phyloP scores from a whole-genome alignment of 2,329 filamentous ascomycete genomes.

The Cercospora sojina region DNA sequence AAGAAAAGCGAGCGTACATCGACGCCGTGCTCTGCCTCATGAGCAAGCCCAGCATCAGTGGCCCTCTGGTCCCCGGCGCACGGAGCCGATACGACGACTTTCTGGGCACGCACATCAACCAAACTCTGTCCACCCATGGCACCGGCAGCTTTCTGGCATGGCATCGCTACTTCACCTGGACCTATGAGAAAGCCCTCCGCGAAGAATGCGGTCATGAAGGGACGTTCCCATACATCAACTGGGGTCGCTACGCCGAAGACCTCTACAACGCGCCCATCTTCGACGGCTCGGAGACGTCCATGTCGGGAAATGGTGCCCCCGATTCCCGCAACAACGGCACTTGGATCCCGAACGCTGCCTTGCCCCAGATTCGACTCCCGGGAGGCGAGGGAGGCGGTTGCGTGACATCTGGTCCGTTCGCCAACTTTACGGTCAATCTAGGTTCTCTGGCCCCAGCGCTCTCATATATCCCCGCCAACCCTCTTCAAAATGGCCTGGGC shows the following conservation, averaged over 20 bases:
- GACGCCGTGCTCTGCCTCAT: constrained; percentile 36
- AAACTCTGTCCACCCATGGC: constrained; percentile 28
- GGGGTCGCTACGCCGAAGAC: constrained; percentile 49
- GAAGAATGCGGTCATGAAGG: constrained; percentile 49
- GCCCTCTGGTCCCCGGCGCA: constrained; percentile 31
- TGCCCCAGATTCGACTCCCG: constrained; percentile 39
- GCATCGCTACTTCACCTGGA: constrained; percentile 47
- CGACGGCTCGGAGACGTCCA: constrained; percentile 53
- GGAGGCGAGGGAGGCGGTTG: constrained; percentile 58
- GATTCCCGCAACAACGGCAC: constrained; percentile 6
- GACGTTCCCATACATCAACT: constrained; percentile 28
- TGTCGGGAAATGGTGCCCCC: constrained; percentile 33
- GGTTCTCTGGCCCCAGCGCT: constrained; percentile 21
- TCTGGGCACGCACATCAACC: constrained; percentile 34
- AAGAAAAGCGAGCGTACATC: constrained; percentile 35
- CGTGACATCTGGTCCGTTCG: constrained; percentile 53
- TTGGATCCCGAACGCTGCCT: constrained; percentile 12
- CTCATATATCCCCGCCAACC: constrained; percentile 24
- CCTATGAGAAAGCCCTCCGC: constrained; percentile 45
- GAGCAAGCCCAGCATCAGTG: constrained; percentile 29
- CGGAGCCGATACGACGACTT: constrained; percentile 29
- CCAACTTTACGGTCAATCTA: constrained; percentile 31
- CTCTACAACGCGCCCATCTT: constrained; percentile 52
- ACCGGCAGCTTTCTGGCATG: constrained; percentile 39
- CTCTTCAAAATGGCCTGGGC: constrained; percentile 26